phyloP scores from a whole-genome alignment of 2,329 filamentous ascomycete genomes.

The Zasmidium angulare region DNA sequence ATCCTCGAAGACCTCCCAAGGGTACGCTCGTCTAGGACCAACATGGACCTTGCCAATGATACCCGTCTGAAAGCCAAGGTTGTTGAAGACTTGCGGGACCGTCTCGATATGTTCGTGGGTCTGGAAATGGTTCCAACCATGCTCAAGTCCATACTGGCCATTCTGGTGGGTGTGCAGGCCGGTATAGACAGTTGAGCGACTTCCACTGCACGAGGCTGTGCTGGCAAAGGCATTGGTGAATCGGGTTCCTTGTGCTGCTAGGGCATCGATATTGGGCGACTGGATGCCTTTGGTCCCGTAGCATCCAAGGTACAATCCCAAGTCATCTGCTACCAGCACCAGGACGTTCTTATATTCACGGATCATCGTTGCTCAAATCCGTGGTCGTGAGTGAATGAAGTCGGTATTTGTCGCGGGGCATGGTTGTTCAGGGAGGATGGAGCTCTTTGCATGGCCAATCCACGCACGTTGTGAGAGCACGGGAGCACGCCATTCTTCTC shows the following conservation, averaged over 20 bases:
- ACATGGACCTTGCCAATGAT: conserved; percentile 53
- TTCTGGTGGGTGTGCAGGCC: conserved; percentile 51
- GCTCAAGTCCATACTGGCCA: conserved; percentile 47
- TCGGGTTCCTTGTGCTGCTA: conserved; percentile 39
- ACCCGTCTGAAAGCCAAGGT: conserved; percentile 45
- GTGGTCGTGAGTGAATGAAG: too few relatives aligned
- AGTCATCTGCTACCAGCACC: conserved; percentile 45
- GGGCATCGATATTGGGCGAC: conserved; percentile 44
- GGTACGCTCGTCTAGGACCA: conserved; percentile 41
- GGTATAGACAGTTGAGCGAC: conserved; percentile 50
- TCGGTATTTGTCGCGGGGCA: too few relatives aligned
- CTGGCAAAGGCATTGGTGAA: conserved; percentile 45
- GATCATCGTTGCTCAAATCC: background rate
- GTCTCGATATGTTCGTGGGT: conserved; percentile 47
- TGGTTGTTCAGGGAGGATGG: too few relatives aligned
- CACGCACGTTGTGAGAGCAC: too few relatives aligned
- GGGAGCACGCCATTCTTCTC: too few relatives aligned
- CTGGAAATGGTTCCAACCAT: conserved; percentile 42
- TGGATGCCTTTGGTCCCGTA: conserved; percentile 32
- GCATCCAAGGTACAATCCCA: conserved; percentile 40
- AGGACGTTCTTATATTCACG: conserved; percentile 30
- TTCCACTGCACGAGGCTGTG: conserved; percentile 51
- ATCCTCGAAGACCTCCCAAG: conserved; percentile 43
- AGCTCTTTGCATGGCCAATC: too few relatives aligned
- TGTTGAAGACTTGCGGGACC: conserved; percentile 39